These are phyloP conservation scores for Penicillium ucsense DNA, from an alignment of 495 filamentous ascomycete genomes.

Conservation along the genomic window DNA sequence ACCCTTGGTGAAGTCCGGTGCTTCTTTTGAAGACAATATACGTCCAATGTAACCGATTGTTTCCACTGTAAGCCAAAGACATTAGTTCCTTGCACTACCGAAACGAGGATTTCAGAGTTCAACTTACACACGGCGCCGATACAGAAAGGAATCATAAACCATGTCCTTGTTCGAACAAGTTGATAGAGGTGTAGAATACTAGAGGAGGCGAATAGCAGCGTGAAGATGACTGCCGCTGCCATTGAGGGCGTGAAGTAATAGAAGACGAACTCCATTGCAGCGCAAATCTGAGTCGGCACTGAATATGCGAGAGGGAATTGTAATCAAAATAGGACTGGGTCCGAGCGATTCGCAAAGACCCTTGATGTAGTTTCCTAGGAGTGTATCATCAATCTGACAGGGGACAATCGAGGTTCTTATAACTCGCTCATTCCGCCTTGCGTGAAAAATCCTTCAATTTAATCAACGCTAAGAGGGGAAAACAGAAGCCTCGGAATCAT, in stretches of 20 bases:
- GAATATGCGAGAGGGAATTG: not conserved
- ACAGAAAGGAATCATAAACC: conserved; percentile 48
- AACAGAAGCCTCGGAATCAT: too few relatives aligned
- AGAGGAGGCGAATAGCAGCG: conserved; percentile 34
- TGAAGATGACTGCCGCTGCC: conserved; percentile 41
- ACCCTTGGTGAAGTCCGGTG: conserved; percentile 16
- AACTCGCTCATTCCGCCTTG: too few relatives aligned
- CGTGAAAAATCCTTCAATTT: too few relatives aligned
- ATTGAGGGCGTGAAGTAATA: conserved; percentile 42
- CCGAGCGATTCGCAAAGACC: not conserved
- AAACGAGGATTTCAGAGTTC: not conserved
- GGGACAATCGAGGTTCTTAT: too few relatives aligned
- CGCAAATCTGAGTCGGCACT: not conserved
- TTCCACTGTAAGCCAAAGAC: conserved; percentile 19
- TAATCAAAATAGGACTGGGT: not conserved
- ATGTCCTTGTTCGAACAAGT: conserved; percentile 32
- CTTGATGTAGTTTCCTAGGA: too few relatives aligned
- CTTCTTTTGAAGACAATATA: conserved; percentile 21
- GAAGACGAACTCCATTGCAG: conserved; percentile 12
- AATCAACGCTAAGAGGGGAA: too few relatives aligned
- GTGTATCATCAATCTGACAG: too few relatives aligned
- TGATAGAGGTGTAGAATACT: conserved; percentile 37
- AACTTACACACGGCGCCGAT: conserved; percentile 44
- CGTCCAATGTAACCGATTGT: conserved; percentile 33
- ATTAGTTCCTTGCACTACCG: not conserved